Evolutionary conservation across 441 rosid genomes (phyloP).

Genomic region (Aleurites moluccanus): DNA sequence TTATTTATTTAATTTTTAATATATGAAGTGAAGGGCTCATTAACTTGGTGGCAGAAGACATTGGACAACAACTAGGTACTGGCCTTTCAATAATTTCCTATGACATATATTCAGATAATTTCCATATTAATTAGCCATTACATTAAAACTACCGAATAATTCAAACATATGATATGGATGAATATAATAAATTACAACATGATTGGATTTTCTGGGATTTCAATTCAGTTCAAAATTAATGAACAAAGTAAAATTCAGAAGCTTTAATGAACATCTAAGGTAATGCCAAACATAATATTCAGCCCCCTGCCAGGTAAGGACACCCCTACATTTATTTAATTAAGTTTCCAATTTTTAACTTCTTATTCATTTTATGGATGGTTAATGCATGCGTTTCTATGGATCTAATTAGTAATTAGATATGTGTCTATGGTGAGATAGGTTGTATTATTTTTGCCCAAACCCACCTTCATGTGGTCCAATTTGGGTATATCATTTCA

Average conservation of each 20-base stretch:
- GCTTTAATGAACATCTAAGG: slow-evolving; percentile 28
- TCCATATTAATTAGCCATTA: not conserved
- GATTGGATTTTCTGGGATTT: not conserved
- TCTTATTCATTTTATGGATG: not conserved
- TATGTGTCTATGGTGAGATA: not conserved
- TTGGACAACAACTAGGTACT: not conserved
- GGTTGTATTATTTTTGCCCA: not conserved
- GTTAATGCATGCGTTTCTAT: not conserved
- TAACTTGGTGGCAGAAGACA: not conserved
- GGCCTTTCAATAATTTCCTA: not conserved
- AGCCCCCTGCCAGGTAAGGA: not conserved
- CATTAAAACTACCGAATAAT: not conserved
- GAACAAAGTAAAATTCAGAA: no score
- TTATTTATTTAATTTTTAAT: no score
- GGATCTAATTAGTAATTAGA: not conserved
- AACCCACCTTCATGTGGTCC: slow-evolving; percentile 9
- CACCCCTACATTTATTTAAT: slow-evolving; percentile 3
- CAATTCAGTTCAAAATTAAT: not conserved
- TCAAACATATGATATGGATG: not conserved
- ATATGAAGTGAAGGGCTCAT: slow-evolving; percentile 13
- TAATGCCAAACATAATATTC: slow-evolving; percentile 26
- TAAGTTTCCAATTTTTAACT: not conserved
- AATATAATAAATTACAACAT: not conserved
- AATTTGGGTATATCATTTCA: not conserved
- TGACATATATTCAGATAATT: not conserved